Base-by-base conservation (phyloP, 202 grass and related monocot genomes). In the Hordeum pubiflorum region DNA sequence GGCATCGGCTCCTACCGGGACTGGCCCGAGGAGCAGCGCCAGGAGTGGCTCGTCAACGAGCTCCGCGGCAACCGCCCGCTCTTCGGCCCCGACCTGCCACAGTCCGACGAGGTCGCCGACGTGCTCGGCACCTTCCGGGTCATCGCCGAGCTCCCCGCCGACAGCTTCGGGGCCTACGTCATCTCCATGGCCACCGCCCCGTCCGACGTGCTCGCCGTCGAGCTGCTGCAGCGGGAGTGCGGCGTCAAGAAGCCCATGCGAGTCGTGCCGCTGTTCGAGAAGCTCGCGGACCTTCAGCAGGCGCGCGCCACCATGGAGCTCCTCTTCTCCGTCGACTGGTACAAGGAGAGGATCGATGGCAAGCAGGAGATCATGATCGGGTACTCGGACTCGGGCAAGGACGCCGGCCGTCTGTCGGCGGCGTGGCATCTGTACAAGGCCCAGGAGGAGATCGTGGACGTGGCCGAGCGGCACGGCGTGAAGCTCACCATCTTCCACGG, bases 301-400 rank as follows among this genome's bases (percentile, higher is more conserved):
- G 92, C 89, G 8, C 84, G 80, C 69, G 81, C 89, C 44, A 84
- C 93, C 24, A 74, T 96, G 81, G 80, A 81, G 36, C 65, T 86
- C 8, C 81, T 96, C 1, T 96, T 96, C 80, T 90, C 89, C 2
- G 54, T 90, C 18, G 93, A 92, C 21, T 90, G 93, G 85, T 96
- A 96, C 85, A 86, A 38, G 70, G 81, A 90, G 31, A 44, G 88
- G 82, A 92, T 92, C 18, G 37, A 70, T 1, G 80, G 93, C 3
- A 92, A 97, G 73, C 93, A 92, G 79, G 93, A 97, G 76, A 82
- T 97, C 68, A 97, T 97, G 93, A 89, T 97, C n/a, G 88, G 93
- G 3, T 97, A 97, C 75, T 97, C 90, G 1, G 93, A 97, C 75
- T 97, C 90, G n/a, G 88, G 90, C 75, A 97, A 97, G 90, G 93